Evolutionary conservation across 1,284 basidiomycete species (phyloP).

Genomic region (Meripilus lineatus): DNA sequence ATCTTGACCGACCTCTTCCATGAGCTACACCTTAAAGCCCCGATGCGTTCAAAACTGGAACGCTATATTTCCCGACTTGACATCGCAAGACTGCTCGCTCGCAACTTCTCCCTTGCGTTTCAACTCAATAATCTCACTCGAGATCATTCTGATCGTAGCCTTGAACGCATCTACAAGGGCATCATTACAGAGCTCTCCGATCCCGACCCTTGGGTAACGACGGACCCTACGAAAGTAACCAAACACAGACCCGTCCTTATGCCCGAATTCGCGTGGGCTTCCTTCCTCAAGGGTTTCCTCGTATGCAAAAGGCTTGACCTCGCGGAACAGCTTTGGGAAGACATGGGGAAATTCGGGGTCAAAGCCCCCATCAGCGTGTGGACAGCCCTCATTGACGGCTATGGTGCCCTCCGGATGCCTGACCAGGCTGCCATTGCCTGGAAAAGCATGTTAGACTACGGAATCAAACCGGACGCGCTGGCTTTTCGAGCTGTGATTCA

Average conservation of each 20-base stretch:
- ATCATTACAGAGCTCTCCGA: slow-evolving; percentile 41
- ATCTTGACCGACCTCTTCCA: slow-evolving; percentile 33
- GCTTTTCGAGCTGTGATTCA: slow-evolving; percentile 61
- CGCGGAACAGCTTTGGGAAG: slow-evolving; percentile 59
- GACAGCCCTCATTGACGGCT: slow-evolving; percentile 63
- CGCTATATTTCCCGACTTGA: slow-evolving; percentile 43
- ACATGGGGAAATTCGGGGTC: slow-evolving; percentile 46
- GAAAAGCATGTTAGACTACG: slow-evolving; percentile 50
- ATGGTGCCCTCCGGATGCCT: slow-evolving; percentile 41
- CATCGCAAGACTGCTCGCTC: slow-evolving; percentile 45
- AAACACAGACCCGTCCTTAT: slow-evolving; percentile 41
- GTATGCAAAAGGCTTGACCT: slow-evolving; percentile 46
- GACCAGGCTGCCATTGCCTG: slow-evolving; percentile 50
- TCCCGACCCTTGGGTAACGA: slow-evolving; percentile 40
- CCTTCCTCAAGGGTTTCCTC: slow-evolving; percentile 59
- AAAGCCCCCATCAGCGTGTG: slow-evolving; percentile 48
- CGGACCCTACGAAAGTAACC: slow-evolving; percentile 31
- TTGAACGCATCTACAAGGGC: slow-evolving; percentile 44
- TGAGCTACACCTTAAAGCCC: slow-evolving; percentile 28
- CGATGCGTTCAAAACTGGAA: slow-evolving; percentile 34
- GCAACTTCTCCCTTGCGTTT: slow-evolving; percentile 42
- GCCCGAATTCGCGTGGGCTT: slow-evolving; percentile 52
- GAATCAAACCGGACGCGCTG: slow-evolving; percentile 47
- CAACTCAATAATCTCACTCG: slow-evolving; percentile 43
- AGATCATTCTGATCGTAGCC: slow-evolving; percentile 22